Percentiles rank a stretch among this genome's conserved stretches.
Conservation (phyloP, 371 early-diverging fungal species). For the Funneliformis caledonium region DNA sequence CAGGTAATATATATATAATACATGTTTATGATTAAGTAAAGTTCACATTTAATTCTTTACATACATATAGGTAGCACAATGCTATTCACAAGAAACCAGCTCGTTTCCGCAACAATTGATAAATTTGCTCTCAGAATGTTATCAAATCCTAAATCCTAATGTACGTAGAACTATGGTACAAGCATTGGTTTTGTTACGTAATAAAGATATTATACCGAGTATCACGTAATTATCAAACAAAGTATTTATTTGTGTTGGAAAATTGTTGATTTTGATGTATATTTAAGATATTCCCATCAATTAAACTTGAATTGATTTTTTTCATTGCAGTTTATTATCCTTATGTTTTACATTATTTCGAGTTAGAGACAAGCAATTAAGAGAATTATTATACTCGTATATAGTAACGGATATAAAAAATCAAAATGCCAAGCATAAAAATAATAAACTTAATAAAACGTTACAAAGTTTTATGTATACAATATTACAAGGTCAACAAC, state of each 20-base stretch:
- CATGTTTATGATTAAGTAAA: not conserved
- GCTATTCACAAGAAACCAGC: slow-evolving; percentile 81
- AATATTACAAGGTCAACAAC: slow-evolving; percentile 69
- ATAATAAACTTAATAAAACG: slow-evolving; percentile 94
- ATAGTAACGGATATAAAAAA: slow-evolving; percentile 94
- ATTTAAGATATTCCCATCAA: too few relatives aligned
- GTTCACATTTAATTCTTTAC: not conserved
- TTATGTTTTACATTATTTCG: slow-evolving; percentile 94
- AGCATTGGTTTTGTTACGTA: slow-evolving; percentile 88
- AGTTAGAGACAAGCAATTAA: slow-evolving; percentile 88
- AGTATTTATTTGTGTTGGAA: slow-evolving; percentile 42
- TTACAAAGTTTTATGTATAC: slow-evolving; percentile 96
- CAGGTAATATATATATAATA: slow-evolving; percentile 57
- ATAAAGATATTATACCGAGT: slow-evolving; percentile 75
- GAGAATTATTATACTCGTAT: slow-evolving; percentile 84
- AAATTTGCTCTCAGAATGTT: slow-evolving; percentile 77
- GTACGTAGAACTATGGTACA: slow-evolving; percentile 88
- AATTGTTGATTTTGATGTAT: not conserved
- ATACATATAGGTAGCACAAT: slow-evolving; percentile 60
- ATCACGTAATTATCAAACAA: slow-evolving; percentile 47
- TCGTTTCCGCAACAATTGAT: slow-evolving; percentile 84
- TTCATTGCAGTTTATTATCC: slow-evolving; percentile 67
- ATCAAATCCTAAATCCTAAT: slow-evolving; percentile 78
- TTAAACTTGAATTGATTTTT: not conserved
- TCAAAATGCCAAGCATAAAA: slow-evolving; percentile 88